phyloP scores from a whole-genome alignment of 1,284 basidiomycete species.

The Ceratorhiza oryzae-sativae region DNA sequence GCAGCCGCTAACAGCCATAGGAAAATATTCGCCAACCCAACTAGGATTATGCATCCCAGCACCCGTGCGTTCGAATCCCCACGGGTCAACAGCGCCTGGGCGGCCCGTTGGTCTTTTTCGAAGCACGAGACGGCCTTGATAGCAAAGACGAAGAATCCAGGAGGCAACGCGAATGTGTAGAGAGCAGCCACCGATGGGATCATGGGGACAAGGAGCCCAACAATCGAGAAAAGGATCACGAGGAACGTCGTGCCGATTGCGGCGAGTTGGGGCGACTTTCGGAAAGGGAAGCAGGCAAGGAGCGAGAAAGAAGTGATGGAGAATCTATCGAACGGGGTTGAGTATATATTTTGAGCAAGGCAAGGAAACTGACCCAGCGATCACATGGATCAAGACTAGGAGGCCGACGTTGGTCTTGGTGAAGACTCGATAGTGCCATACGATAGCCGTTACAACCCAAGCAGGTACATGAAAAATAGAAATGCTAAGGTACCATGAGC shows the following conservation, averaged over 20 bases:
- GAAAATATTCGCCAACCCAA: constrained; percentile 70
- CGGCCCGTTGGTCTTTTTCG: constrained; percentile 3
- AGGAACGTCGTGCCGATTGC: constrained; percentile 72
- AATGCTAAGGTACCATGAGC: constrained; percentile 71
- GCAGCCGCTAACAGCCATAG: constrained; percentile 72
- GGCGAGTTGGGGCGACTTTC: constrained; percentile 74
- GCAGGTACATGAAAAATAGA: constrained; percentile 66
- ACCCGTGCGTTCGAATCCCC: constrained; percentile 56
- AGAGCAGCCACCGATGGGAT: constrained; percentile 61
- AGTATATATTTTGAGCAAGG: no score
- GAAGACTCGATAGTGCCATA: constrained; percentile 73
- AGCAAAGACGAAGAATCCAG: constrained; percentile 76
- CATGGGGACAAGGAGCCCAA: constrained; percentile 64
- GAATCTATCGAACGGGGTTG: no score
- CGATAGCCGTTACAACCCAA: constrained; percentile 68
- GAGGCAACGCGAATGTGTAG: constrained; percentile 75
- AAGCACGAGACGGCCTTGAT: constrained; percentile 24
- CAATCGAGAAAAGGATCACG: constrained; percentile 68
- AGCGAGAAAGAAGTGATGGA: constrained; percentile 73
- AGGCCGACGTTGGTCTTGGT: constrained; percentile 66
- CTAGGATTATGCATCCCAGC: constrained; percentile 66
- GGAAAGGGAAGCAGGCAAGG: constrained; percentile 72
- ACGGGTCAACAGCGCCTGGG: background rate
- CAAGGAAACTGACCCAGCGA: no score
- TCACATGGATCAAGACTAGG: constrained; percentile 68